Evolutionary conservation across 305 asterid genomes (phyloP).

Genomic region (Euphrasia arctica): DNA sequence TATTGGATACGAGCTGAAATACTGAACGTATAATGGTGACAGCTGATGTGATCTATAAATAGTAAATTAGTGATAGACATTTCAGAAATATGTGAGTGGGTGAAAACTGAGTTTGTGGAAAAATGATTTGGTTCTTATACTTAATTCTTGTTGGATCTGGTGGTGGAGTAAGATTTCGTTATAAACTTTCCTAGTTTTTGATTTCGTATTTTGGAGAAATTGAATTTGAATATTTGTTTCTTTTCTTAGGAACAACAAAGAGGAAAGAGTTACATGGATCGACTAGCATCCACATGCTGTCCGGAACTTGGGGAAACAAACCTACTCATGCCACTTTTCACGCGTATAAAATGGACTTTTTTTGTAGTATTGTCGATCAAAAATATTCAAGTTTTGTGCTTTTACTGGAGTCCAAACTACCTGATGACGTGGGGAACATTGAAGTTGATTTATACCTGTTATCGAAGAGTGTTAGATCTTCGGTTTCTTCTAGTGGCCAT

Average conservation of each 20-base stretch:
- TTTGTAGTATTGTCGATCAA: slow-evolving; percentile 49
- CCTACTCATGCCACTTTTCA: slow-evolving; percentile 44
- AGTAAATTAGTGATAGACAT: too few species aligned
- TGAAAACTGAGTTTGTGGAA: too few species aligned
- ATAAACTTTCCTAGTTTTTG: not conserved
- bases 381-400: slow-evolving; percentile 70
- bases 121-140: too few species aligned
- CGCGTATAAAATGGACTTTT: slow-evolving; percentile 73
- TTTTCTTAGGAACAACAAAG: slow-evolving; percentile 74
- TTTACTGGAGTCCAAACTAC: slow-evolving; percentile 74
- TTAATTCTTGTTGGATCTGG: too few species aligned
- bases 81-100: too few species aligned
- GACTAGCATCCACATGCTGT: slow-evolving; percentile 36
- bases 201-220: not conserved
- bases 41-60: too few species aligned
- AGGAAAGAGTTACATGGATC: slow-evolving; percentile 96
- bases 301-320: slow-evolving; percentile 71
- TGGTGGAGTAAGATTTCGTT: not conserved
- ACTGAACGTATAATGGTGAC: too few species aligned
- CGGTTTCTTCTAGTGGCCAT: slow-evolving; percentile 54
- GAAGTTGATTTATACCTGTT: slow-evolving; percentile 71
- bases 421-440: slow-evolving; percentile 83
- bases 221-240: not conserved
- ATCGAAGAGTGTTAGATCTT: slow-evolving; percentile 59
- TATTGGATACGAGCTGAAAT: not conserved